Conservation (phyloP, 495 filamentous ascomycete genomes). For the Trichocladium uniseriatum region DNA sequence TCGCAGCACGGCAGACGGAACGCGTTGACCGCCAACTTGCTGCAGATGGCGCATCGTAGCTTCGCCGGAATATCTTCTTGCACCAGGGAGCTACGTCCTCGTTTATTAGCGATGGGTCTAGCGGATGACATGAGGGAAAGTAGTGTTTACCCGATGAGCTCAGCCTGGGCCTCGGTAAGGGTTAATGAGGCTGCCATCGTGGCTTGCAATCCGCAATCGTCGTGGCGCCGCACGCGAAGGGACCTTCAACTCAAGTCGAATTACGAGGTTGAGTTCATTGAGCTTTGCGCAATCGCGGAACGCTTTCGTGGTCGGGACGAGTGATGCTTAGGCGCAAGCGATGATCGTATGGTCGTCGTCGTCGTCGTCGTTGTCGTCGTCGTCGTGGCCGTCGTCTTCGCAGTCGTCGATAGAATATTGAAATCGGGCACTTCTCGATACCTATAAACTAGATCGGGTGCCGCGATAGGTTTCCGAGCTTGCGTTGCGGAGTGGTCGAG, state of each 20-base stretch:
- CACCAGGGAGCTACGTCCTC: slow-evolving; percentile 55
- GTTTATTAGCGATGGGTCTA: slow-evolving; percentile 15
- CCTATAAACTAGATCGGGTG: neutral
- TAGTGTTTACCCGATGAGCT: slow-evolving; percentile 31
- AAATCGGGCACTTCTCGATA: too few species aligned
- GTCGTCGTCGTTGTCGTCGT: too few species aligned
- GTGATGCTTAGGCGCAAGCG: too few species aligned
- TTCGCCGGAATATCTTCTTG: slow-evolving; percentile 88
- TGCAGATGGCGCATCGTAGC: slow-evolving; percentile 88
- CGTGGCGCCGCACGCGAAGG: slow-evolving; percentile 5
- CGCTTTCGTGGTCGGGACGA: neutral
- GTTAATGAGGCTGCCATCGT: slow-evolving; percentile 20
- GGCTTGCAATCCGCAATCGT: slow-evolving; percentile 7
- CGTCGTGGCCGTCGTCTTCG: too few species aligned
- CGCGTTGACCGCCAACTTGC: slow-evolving; percentile 80
- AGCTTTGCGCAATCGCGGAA: neutral
- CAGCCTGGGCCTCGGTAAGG: slow-evolving; percentile 25
- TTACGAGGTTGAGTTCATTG: slow-evolving; percentile 10
- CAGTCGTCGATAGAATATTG: too few species aligned
- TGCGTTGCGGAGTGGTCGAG: neutral
- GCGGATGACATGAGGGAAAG: too few species aligned
- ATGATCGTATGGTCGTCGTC: too few species aligned
- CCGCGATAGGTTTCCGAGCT: neutral
- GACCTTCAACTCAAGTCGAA: neutral
- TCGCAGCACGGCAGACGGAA: slow-evolving; percentile 92